phyloP scores from a whole-genome alignment of 2,329 filamentous ascomycete genomes.

The Talaromyces sp. region DNA sequence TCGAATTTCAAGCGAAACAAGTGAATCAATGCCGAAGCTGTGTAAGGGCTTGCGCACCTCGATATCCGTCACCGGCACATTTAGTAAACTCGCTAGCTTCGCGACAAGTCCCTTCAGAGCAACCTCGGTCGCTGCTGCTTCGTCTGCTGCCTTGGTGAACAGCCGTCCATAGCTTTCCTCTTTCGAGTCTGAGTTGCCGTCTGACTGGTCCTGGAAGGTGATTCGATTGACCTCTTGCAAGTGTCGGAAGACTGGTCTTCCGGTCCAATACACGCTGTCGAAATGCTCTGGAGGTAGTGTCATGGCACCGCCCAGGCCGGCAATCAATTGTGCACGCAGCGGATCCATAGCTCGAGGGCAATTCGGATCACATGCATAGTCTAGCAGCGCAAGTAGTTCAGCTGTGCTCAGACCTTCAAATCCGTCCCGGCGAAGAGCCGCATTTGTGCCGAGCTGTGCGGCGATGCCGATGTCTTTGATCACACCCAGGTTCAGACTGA shows the following conservation, averaged over 20 bases:
- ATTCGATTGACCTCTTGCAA: not conserved
- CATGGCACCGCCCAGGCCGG: too few relatives aligned
- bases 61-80: not conserved
- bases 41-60: not conserved
- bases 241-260: not conserved
- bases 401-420: too few relatives aligned
- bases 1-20: not conserved
- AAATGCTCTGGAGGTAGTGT: too few relatives aligned
- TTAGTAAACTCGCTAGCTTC: not conserved
- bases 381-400: too few relatives aligned
- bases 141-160: not conserved
- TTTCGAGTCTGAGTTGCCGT: not conserved
- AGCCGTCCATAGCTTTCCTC: not conserved
- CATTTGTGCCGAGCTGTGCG: too few relatives aligned
- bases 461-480: too few relatives aligned
- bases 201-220: not conserved
- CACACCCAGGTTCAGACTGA: too few relatives aligned
- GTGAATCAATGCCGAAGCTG: not conserved
- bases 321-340: too few relatives aligned
- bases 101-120: not conserved
- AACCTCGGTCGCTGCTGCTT: not conserved
- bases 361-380: too few relatives aligned
- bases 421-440: too few relatives aligned
- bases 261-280: not conserved
- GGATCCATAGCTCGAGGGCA: too few relatives aligned